These are phyloP conservation scores for Saturnispora hagleri DNA, from an alignment of 805 yeast genomes.

Conservation along the genomic window DNA sequence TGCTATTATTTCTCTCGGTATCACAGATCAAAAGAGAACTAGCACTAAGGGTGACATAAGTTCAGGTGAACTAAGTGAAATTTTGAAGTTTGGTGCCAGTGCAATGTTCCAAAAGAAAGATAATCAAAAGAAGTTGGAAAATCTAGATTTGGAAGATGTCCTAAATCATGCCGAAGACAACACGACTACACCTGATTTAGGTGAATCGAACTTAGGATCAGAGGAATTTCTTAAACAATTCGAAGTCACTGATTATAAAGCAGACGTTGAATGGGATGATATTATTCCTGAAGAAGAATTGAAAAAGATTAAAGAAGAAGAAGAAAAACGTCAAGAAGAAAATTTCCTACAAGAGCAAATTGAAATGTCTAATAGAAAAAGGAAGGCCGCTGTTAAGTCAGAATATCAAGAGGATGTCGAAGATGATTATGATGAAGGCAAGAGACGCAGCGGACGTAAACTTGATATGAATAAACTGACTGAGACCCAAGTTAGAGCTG, in stretches of 20 bases:
- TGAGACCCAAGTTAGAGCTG: constrained; percentile 79
- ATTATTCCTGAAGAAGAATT: constrained; percentile 94
- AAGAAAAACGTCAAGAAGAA: constrained; percentile 78
- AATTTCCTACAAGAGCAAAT: constrained; percentile 82
- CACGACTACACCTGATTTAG: constrained; percentile 89
- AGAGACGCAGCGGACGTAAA: constrained; percentile 27
- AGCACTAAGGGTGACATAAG: constrained; percentile 63
- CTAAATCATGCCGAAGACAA: constrained; percentile 96
- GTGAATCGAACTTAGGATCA: constrained; percentile 96
- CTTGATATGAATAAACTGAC: constrained; percentile 47
- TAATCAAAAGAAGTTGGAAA: constrained; percentile 91
- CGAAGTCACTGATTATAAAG: constrained; percentile 97
- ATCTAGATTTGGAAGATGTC: constrained; percentile 91
- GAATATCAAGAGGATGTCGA: constrained; percentile 32
- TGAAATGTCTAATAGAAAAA: constrained; percentile 75
- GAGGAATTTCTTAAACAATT: constrained; percentile 95
- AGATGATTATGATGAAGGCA: constrained; percentile 27
- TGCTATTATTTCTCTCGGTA: constrained; percentile 93
- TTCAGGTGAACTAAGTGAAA: constrained; percentile 79
- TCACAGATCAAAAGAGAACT: constrained; percentile 59
- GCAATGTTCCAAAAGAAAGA: constrained; percentile 93
- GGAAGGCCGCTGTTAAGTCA: constrained; percentile 55
- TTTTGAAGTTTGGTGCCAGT: constrained; percentile 96
- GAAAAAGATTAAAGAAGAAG: constrained; percentile 81
- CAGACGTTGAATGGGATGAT: constrained; percentile 98